These are phyloP conservation scores for Alternaria ethzedia DNA, from an alignment of 2,329 filamentous ascomycete genomes.

Conservation along the genomic window DNA sequence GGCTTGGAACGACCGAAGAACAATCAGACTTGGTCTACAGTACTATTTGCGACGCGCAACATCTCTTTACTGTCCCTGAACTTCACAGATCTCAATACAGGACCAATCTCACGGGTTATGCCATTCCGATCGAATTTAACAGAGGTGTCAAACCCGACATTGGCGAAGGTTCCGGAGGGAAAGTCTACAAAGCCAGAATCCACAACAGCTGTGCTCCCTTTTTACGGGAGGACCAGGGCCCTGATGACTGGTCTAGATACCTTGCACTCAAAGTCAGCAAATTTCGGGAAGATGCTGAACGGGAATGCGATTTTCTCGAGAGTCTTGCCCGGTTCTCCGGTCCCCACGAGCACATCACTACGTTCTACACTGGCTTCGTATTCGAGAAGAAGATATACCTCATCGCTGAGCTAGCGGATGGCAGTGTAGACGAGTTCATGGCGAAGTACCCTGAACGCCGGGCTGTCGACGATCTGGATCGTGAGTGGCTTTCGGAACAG, in stretches of 20 bases:
- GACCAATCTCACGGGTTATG: not conserved
- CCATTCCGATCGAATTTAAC: not conserved
- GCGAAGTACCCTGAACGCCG: not conserved
- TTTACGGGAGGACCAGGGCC: not conserved
- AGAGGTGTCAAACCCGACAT: not conserved
- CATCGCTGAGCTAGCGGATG: not conserved
- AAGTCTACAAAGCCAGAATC: not conserved
- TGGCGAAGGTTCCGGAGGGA: not conserved
- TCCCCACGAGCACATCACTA: not conserved
- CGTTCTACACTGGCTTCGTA: not conserved
- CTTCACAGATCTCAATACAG: not conserved
- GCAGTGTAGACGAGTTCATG: not conserved
- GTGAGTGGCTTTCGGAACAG: not conserved
- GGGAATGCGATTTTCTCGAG: not conserved
- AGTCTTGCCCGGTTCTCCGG: not conserved
- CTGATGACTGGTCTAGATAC: not conserved
- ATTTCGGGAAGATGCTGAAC: not conserved
- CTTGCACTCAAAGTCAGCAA: not conserved
- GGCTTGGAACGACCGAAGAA: not conserved
- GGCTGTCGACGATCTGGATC: not conserved
- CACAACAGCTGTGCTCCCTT: not conserved
- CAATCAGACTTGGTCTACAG: not conserved
- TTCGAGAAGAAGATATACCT: not conserved
- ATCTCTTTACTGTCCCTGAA: not conserved
- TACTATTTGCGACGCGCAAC: not conserved